Base-by-base conservation (phyloP, 306 rosid species). In the Cyamopsis tetragonoloba region DNA sequence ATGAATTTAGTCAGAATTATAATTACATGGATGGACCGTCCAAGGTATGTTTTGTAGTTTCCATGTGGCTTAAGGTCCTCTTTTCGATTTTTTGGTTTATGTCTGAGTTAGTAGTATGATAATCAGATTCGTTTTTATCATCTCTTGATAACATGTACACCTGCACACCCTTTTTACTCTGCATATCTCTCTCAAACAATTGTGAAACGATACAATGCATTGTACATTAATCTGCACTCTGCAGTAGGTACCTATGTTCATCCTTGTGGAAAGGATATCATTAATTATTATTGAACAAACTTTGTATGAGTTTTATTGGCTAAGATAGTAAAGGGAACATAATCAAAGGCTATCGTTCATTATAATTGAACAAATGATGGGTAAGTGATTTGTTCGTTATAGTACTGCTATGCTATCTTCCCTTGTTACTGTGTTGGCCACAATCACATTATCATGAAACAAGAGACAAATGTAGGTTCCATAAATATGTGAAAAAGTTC, bases 21-120 rank as follows among this genome's bases (percentile, higher is more conserved):
- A 30, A 56, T 15, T 56, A 56, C 12, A 30, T 56, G 62, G 62
- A 56, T 56, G 41, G 62, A 30, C 7, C 62, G 31, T 30, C 62
- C 6, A 56, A 56, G 62, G 62, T 56, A 56, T 9, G 62, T 9
- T 15, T n/a, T 7, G 1, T 30, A 30, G 3, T 56, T 56, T n/a
- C 62, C 28, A 7, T 56, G 13, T 27, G 13, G 22, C 12, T 12
- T 54, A 14, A 0, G 14, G 56, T 22, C 3, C 28, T 24, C 6
- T 11, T 50, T 50, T 46, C 12, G 1, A 10, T 3, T 9, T 4
- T 22, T 49, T 22, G 56, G 30, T 1, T 20, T 49, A 49, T 26
- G 37, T 17, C 15, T 22, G 35, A 12, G 32, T 23, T 48, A 37
- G 13, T 37, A 10, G 3, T n/a, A 24, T 24, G 11, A 26, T 51